These are phyloP conservation scores for Flaveria linearis DNA, from an alignment of 129 eudicot genomes.

Conservation along the genomic window DNA sequence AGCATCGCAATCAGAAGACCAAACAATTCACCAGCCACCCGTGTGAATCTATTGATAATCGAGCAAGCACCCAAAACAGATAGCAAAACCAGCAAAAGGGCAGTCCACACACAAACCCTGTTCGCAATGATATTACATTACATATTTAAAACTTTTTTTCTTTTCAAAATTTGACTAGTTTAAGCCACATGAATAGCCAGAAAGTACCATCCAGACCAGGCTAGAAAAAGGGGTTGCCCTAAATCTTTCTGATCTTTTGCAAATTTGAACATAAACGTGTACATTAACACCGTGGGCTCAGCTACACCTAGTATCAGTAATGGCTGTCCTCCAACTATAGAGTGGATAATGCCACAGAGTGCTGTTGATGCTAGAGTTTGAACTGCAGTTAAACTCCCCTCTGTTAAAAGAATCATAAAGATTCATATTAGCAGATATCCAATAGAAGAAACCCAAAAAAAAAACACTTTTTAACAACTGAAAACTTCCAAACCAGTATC, in stretches of 20 bases:
- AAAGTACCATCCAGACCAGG: conserved; percentile 96
- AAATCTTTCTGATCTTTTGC: conserved; percentile 89
- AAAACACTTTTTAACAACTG: neutral
- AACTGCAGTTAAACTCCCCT: conserved; percentile 90
- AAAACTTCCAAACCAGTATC: conserved; percentile 58
- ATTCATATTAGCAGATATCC: conserved; percentile 12
- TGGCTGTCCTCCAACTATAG: conserved; percentile 94
- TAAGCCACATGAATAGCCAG: conserved; percentile 28
- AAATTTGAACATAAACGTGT: conserved; percentile 91
- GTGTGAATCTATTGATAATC: conserved; percentile 88
- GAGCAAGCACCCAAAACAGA: conserved; percentile 97
- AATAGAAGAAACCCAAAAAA: neutral
- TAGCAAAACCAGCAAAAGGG: conserved; percentile 84
- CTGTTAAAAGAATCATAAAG: conserved; percentile 38
- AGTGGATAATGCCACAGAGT: conserved; percentile 88
- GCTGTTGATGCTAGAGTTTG: conserved; percentile 97
- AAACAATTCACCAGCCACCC: conserved; percentile 92
- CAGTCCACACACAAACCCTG: conserved; percentile 99
- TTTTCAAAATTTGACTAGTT: conserved; percentile 8
- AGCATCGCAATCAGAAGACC: conserved; percentile 98
- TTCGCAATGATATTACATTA: conserved; percentile 22
- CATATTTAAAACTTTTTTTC: conserved; percentile 14
- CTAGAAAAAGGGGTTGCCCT: conserved; percentile 80
- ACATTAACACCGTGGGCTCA: conserved; percentile 96
- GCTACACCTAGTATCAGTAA: conserved; percentile 94